Conservation (phyloP, 495 filamentous ascomycete genomes). For the Penicillium macrosclerotiorum region DNA sequence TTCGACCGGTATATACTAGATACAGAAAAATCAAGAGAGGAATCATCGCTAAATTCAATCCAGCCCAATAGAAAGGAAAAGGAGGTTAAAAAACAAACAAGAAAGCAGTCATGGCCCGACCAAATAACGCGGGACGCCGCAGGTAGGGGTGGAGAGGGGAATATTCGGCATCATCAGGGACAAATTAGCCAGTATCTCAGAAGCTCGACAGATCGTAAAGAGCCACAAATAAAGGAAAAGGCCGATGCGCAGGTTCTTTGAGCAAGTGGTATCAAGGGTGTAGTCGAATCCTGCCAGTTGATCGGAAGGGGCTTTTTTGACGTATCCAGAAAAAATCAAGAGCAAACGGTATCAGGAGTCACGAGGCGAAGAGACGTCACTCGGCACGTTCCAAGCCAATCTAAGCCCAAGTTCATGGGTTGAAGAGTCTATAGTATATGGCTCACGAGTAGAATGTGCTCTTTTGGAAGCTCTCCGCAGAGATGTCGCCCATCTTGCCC, state of each 20-base stretch:
- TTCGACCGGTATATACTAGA: neutral
- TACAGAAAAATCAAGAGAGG: constrained; percentile 7
- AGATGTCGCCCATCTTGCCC: constrained; percentile 60
- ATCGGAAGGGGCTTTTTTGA: constrained; percentile 8
- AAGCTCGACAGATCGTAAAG: too few relatives aligned
- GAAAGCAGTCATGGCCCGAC: constrained; percentile 2
- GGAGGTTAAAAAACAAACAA: constrained; percentile 3
- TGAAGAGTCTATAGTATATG: constrained; percentile 1
- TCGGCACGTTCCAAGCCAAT: neutral
- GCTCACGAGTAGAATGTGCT: constrained; percentile 68
- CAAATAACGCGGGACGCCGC: neutral
- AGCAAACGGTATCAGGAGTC: too few relatives aligned
- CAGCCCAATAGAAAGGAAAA: constrained; percentile 9
- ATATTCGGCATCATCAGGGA: neutral
- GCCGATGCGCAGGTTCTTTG: neutral
- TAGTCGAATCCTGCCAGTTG: too few relatives aligned
- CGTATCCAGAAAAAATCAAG: constrained; percentile 3
- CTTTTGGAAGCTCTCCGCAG: constrained; percentile 86
- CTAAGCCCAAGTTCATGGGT: neutral
- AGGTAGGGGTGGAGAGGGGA: neutral
- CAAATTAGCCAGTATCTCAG: too few relatives aligned
- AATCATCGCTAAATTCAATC: constrained; percentile 22
- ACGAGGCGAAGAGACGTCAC: constrained; percentile 1
- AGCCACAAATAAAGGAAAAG: neutral
- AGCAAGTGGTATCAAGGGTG: constrained; percentile 2